Conservation (phyloP, 1,284 basidiomycete genomes). For the Phellopilus nigrolimitatus region DNA sequence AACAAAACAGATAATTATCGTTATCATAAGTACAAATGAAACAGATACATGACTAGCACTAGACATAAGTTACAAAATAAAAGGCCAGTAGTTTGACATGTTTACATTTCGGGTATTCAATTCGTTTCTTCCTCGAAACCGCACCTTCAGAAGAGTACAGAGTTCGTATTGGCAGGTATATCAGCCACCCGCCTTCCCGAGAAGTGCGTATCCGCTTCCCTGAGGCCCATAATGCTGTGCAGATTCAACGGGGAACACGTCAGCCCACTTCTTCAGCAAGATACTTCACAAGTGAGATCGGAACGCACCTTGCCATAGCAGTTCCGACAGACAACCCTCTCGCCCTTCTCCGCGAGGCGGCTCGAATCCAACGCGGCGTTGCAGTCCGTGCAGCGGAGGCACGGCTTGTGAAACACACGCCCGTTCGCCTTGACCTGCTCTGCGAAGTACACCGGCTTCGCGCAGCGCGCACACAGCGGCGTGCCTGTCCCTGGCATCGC, state of each 20-base stretch:
- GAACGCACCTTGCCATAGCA: slow-evolving; percentile 66
- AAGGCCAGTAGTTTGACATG: too few species aligned
- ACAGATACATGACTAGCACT: too few species aligned
- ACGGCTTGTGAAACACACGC: slow-evolving; percentile 72
- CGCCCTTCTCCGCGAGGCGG: slow-evolving; percentile 68
- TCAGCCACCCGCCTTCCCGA: slow-evolving; percentile 55
- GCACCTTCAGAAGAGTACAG: too few species aligned
- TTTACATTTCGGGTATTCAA: background rate
- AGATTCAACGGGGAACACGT: background rate
- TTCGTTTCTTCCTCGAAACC: background rate
- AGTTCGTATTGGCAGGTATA: too few species aligned
- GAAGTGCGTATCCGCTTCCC: slow-evolving; percentile 67
- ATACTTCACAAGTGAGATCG: too few species aligned
- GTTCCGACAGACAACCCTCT: slow-evolving; percentile 58
- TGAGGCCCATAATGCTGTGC: slow-evolving; percentile 63
- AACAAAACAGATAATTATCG: too few species aligned
- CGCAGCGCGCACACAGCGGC: slow-evolving; percentile 52
- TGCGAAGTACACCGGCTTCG: slow-evolving; percentile 58
- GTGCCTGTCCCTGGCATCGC: slow-evolving; percentile 29
- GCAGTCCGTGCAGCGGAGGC: slow-evolving; percentile 67
- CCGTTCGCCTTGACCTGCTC: slow-evolving; percentile 72
- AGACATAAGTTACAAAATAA: too few species aligned
- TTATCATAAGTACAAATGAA: too few species aligned
- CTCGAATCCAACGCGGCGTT: slow-evolving; percentile 60
- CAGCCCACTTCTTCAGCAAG: slow-evolving; percentile 15